Percentiles rank a stretch among this genome's conserved stretches.
Evolutionary conservation across 805 yeast species (phyloP).

Genomic region (Hanseniaspora thailandica): DNA sequence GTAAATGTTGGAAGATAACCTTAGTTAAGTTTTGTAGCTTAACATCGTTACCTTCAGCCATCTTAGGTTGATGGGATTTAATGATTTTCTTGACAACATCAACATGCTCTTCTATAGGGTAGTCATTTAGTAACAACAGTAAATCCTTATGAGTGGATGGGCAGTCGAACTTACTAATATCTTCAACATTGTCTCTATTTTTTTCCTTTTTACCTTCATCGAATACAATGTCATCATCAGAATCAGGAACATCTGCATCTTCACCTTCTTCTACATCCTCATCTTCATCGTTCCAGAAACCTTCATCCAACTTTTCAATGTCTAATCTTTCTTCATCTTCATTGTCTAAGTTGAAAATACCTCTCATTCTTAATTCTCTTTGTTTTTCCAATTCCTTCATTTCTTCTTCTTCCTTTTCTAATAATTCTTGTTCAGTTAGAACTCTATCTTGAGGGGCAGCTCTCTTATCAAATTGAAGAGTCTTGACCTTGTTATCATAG

Average conservation of each 20-base stretch:
- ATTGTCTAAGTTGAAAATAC: slow-evolving; percentile 35
- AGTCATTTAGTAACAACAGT: slow-evolving; percentile 27
- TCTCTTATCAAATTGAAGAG: slow-evolving; percentile 56
- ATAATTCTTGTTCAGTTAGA: slow-evolving; percentile 61
- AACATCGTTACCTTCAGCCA: slow-evolving; percentile 72
- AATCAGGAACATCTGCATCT: slow-evolving; percentile 15
- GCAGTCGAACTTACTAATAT: slow-evolving; percentile 30
- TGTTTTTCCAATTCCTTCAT: slow-evolving; percentile 54
- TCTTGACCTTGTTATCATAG: slow-evolving; percentile 57
- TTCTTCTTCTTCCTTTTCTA: slow-evolving; percentile 48
- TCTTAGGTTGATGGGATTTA: slow-evolving; percentile 56
- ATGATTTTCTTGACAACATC: slow-evolving; percentile 44
- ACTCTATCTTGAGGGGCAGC: slow-evolving; percentile 76
- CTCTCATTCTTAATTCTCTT: slow-evolving; percentile 64
- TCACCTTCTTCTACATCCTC: slow-evolving; percentile 33
- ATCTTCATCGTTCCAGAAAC: slow-evolving; percentile 49
- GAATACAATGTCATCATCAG: slow-evolving; percentile 22
- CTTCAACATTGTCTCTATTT: slow-evolving; percentile 19
- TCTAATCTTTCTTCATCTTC: slow-evolving; percentile 31
- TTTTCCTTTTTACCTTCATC: slow-evolving; percentile 29
- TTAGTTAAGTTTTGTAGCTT: slow-evolving; percentile 52
- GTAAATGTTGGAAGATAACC: slow-evolving; percentile 50
- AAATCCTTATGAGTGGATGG: slow-evolving; percentile 41
- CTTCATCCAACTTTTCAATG: slow-evolving; percentile 61
- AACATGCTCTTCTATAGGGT: slow-evolving; percentile 35